phyloP scores from a whole-genome alignment of 1,284 basidiomycete genomes.

The Malassezia sp. region DNA sequence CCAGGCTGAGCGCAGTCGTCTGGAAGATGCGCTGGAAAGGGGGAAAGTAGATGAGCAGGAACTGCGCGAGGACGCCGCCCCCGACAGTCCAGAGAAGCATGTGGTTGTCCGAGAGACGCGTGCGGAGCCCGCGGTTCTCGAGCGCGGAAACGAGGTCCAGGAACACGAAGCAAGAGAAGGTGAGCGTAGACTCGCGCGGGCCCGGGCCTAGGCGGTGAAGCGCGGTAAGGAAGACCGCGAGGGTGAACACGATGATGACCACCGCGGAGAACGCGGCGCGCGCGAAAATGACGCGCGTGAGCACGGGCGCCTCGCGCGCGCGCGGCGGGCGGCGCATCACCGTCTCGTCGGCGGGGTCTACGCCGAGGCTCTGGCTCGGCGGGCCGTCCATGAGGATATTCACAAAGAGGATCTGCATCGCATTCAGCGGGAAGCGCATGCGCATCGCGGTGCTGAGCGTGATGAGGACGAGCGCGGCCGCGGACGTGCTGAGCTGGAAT shows the following conservation, averaged over 20 bases:
- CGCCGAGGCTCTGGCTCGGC: slow-evolving; percentile 86
- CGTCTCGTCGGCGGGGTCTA: slow-evolving; percentile 85
- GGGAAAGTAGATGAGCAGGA: slow-evolving; percentile 77
- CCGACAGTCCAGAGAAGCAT: slow-evolving; percentile 81
- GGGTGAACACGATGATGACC: slow-evolving; percentile 75
- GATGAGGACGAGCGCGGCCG: slow-evolving; percentile 85
- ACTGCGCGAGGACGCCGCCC: slow-evolving; percentile 68
- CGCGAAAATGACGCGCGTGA: slow-evolving; percentile 61
- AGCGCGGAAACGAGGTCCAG: slow-evolving; percentile 87
- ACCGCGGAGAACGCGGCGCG: slow-evolving; percentile 80
- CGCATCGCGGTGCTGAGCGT: slow-evolving; percentile 81
- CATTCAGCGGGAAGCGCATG: slow-evolving; percentile 81
- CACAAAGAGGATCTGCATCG: slow-evolving; percentile 98
- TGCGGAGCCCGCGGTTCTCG: slow-evolving; percentile 65
- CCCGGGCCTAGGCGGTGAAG: slow-evolving; percentile 53
- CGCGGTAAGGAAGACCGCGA: slow-evolving; percentile 63
- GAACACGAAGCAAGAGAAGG: slow-evolving; percentile 92
- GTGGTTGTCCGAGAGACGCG: slow-evolving; percentile 53
- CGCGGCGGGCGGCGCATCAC: slow-evolving; percentile 71
- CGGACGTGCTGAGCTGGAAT: slow-evolving; percentile 92
- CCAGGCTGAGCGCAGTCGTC: slow-evolving; percentile 62
- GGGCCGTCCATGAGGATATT: slow-evolving; percentile 99
- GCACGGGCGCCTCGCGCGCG: slow-evolving; percentile 75
- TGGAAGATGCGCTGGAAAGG: slow-evolving; percentile 86
- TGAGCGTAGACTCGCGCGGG: slow-evolving; percentile 47